Percentiles rank a stretch among this genome's conserved stretches.
These are phyloP conservation scores for Plasmodium cynomolgi DNA, from an alignment of 169 alveolate genomes.

Conservation along the genomic window DNA sequence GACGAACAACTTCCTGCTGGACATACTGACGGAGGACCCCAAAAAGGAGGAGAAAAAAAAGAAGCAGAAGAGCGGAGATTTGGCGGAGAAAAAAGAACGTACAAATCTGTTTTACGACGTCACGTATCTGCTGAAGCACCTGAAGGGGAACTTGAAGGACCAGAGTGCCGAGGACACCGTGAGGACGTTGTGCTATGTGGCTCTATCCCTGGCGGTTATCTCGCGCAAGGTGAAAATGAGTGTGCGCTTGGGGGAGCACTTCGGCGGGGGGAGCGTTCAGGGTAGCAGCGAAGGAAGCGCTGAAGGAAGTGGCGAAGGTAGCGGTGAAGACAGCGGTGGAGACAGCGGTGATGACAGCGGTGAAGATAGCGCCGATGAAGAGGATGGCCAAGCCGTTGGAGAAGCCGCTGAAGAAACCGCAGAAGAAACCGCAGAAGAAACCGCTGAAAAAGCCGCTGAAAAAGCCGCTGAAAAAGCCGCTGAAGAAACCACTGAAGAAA, in stretches of 20 bases:
- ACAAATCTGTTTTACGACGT: conserved; percentile 15
- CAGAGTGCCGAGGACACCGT: conserved; percentile 10
- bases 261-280: not conserved
- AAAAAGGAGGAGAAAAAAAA: not conserved
- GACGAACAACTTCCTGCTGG: not conserved
- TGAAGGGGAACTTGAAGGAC: conserved; percentile 13
- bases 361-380: not conserved
- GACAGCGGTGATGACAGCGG: too few relatives aligned
- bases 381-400: not conserved
- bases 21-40: not conserved
- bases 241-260: not conserved
- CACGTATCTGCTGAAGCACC: not conserved
- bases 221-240: conserved; percentile 5
- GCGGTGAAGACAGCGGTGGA: not conserved
- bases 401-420: not conserved
- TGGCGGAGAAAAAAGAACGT: conserved; percentile 6
- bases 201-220: not conserved
- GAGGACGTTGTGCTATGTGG: not conserved
- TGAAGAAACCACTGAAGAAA: not conserved
- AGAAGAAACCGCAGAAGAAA: not conserved
- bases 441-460: not conserved
- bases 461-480: not conserved
- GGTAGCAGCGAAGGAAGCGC: not conserved
- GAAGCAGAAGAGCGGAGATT: not conserved
- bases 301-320: not conserved